Base-by-base conservation (phyloP, 2,329 filamentous ascomycete species). In the Trichophyton schoenleinii region DNA sequence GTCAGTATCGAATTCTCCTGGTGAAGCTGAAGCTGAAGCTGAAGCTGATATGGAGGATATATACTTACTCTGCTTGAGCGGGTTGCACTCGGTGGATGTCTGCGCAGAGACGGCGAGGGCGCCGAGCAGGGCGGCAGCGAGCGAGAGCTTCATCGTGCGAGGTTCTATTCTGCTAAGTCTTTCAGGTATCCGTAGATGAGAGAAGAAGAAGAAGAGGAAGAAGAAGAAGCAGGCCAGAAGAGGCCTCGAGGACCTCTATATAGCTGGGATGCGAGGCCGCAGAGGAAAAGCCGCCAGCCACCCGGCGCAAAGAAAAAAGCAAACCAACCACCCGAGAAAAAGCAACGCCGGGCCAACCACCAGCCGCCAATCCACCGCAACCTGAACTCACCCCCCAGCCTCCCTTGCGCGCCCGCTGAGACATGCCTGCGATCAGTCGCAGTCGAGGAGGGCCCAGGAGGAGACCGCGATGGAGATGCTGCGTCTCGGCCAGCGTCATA, bases 1-100 rank as follows among this genome's bases (percentile, higher is more conserved):
- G 22, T 25, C 15, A 57, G 36, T 25, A 6, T 25, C 44, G 15
- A 28, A 28, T 28, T 49, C 46, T 49, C 22, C 44, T 48, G 8
- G 4, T 25, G 28, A 8, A 18, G 18, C 18, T 18, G 18, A 18
- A 18, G 18, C 1, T 18, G 18, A 18, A 18, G 18, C 1, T 18
- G 18, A 18, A 18, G 3, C 15, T 59, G 3, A 9, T 7, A 11
- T 25, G 11, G 15, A 20, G 7, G 41, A 5, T 13, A 58, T 57
- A 11, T 41, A 31, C 72, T 65, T 68, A 77, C 75, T 66, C 61
- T 72, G 68, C 58, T 73, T 57, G 41, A 72, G 64, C 7, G 77
- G 77, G 61, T 79, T 75, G 66, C 77, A 79, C 61, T 71, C 65
- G 1, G 75, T 75, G 61, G 68, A 77, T 15, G 76, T 78, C 68